Percentiles rank a stretch among this genome's conserved stretches.
Conservation (phyloP, 371 early-diverging fungal genomes). For the Mucor irregularis region DNA sequence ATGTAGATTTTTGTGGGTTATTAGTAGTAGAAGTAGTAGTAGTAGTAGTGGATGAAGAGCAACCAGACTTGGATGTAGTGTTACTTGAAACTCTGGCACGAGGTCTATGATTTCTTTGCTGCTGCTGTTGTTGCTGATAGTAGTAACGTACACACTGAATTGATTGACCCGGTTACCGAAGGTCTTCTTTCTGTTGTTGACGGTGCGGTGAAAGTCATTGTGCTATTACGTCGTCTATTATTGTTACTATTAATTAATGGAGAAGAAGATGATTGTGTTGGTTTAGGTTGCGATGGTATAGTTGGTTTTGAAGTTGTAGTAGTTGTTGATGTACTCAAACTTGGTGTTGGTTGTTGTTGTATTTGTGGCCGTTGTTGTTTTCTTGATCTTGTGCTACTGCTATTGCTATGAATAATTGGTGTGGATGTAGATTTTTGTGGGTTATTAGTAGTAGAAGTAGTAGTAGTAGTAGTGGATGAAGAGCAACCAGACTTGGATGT, state of each 20-base stretch:
- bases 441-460: neutral
- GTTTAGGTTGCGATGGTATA: neutral
- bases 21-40: neutral
- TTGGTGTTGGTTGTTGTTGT: neutral
- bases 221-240: constrained; percentile 13
- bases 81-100: constrained; percentile 16
- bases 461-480: no score
- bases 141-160: neutral
- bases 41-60: neutral
- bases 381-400: constrained; percentile 4
- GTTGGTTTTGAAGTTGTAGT: constrained; percentile 11
- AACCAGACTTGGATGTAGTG: constrained; percentile 3
- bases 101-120: constrained; percentile 5
- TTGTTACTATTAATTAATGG: neutral
- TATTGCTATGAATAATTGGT: constrained; percentile 18
- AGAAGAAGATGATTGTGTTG: constrained; percentile 2
- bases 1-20: constrained; percentile 31
- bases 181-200: constrained; percentile 16
- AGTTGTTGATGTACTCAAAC: neutral
- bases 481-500: constrained; percentile 8
- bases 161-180: constrained; percentile 5
- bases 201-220: neutral
- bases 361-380: constrained; percentile 15
- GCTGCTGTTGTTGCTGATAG: constrained; percentile 19
- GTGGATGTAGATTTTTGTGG: constrained; percentile 38